Evolutionary conservation across 2,329 filamentous ascomycete genomes (phyloP).

Genomic region (Alternaria alternata): DNA sequence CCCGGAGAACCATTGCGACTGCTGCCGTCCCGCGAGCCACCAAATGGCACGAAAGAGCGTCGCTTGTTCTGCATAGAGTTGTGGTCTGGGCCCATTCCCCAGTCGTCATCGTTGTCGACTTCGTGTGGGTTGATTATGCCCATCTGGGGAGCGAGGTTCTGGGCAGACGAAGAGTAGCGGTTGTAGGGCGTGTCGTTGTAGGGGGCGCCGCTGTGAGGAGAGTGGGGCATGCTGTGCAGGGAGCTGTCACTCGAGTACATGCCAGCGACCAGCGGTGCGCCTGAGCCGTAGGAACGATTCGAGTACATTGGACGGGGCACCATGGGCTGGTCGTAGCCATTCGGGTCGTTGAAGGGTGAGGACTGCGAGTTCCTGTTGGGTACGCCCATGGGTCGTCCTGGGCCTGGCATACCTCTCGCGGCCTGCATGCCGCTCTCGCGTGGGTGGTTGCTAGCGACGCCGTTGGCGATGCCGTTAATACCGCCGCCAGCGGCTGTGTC

Average conservation of each 20-base stretch:
- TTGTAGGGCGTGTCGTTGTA: slow-evolving; percentile 74
- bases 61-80: slow-evolving; percentile 60
- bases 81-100: slow-evolving; percentile 66
- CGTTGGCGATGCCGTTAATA: slow-evolving; percentile 71
- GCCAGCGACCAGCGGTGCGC: slow-evolving; percentile 40
- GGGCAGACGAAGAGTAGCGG: slow-evolving; percentile 58
- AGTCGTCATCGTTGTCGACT: slow-evolving; percentile 88
- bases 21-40: slow-evolving; percentile 53
- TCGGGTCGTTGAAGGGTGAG: slow-evolving; percentile 39
- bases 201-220: slow-evolving; percentile 44
- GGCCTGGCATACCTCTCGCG: slow-evolving; percentile 54
- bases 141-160: slow-evolving; percentile 43
- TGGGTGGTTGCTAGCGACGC: slow-evolving; percentile 66
- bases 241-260: slow-evolving; percentile 53
- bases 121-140: slow-evolving; percentile 75
- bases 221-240: slow-evolving; percentile 58
- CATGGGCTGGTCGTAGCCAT: slow-evolving; percentile 33
- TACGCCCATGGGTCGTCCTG: slow-evolving; percentile 32
- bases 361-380: slow-evolving; percentile 32
- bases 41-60: slow-evolving; percentile 68
- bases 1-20: slow-evolving; percentile 50
- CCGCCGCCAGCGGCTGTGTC: slow-evolving; percentile 68
- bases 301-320: slow-evolving; percentile 34
- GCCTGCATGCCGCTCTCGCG: slow-evolving; percentile 72
- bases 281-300: slow-evolving; percentile 30